phyloP scores from a whole-genome alignment of 768 basidiomycete species.

The Boletus huronensis region DNA sequence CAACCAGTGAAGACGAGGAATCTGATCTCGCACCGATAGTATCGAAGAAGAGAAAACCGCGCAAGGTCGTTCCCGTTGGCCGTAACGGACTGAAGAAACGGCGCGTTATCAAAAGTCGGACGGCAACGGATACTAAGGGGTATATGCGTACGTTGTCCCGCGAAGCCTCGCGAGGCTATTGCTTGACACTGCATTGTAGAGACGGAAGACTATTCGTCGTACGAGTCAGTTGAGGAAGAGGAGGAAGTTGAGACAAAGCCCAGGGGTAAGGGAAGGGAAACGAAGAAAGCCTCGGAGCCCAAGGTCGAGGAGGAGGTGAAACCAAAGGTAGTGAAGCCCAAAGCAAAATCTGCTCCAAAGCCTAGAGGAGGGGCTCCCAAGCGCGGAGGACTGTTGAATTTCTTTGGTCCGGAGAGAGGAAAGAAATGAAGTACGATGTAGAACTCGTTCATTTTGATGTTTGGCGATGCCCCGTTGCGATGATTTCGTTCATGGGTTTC shows the following conservation, averaged over 20 bases:
- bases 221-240: constrained; percentile 71
- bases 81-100: constrained; percentile 75
- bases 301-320: constrained; percentile 20
- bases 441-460: background rate
- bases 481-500: background rate
- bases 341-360: constrained; percentile 17
- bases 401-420: constrained; percentile 30
- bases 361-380: constrained; percentile 19
- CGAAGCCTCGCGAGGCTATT: background rate
- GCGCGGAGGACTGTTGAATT: constrained; percentile 31
- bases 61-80: constrained; percentile 69
- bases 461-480: too few relatives aligned
- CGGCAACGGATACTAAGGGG: constrained; percentile 58
- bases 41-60: constrained; percentile 42
- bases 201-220: constrained; percentile 75
- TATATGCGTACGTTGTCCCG: constrained; percentile 57
- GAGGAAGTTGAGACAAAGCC: constrained; percentile 28
- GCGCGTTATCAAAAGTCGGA: constrained; percentile 57
- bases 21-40: constrained; percentile 29
- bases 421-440: constrained; percentile 21
- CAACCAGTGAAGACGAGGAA: constrained; percentile 29
- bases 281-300: constrained; percentile 16
- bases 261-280: constrained; percentile 17
- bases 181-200: constrained; percentile 37
- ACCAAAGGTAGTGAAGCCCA: constrained; percentile 13